These are phyloP conservation scores for Microsporum canis DNA, from an alignment of 2,329 filamentous ascomycete species.

Conservation along the genomic window DNA sequence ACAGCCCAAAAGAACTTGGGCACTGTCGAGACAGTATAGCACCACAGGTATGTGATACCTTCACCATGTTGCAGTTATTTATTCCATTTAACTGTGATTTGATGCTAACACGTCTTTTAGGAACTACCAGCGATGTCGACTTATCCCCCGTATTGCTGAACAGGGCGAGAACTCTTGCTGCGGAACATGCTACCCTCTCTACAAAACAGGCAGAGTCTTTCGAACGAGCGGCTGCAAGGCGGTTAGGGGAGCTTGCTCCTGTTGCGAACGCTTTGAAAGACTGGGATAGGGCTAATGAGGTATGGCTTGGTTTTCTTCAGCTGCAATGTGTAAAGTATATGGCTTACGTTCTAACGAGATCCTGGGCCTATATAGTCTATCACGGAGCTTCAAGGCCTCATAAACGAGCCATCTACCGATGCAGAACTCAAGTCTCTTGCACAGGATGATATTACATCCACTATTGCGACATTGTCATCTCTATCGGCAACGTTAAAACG, in stretches of 20 bases:
- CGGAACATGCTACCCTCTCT: slow-evolving; percentile 45
- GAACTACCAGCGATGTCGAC: not conserved
- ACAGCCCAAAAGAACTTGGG: slow-evolving; percentile 18
- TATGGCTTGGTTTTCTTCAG: slow-evolving; percentile 19
- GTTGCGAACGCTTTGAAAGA: slow-evolving; percentile 43
- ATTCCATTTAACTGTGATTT: not conserved
- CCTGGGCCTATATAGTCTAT: slow-evolving; percentile 36
- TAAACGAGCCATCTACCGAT: slow-evolving; percentile 55
- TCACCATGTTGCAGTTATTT: not conserved
- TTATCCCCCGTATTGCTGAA: slow-evolving; percentile 46
- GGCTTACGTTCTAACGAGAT: slow-evolving; percentile 7
- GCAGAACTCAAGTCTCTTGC: slow-evolving; percentile 49
- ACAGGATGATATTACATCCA: slow-evolving; percentile 58
- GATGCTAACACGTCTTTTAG: not conserved
- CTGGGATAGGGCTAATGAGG: slow-evolving; percentile 49
- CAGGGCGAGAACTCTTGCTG: slow-evolving; percentile 44
- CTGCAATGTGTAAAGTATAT: not conserved
- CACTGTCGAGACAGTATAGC: slow-evolving; percentile 23
- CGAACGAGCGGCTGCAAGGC: slow-evolving; percentile 46
- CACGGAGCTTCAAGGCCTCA: slow-evolving; percentile 61
- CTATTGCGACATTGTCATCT: slow-evolving; percentile 48
- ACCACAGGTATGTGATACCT: not conserved
- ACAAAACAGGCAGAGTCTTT: slow-evolving; percentile 44
- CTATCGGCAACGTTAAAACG: slow-evolving; percentile 60
- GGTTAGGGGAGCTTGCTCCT: slow-evolving; percentile 44